Percentiles rank a stretch among this genome's conserved stretches.
These are phyloP conservation scores for Nicotiana otophora DNA, from an alignment of 257 asterid species.

Conservation along the genomic window DNA sequence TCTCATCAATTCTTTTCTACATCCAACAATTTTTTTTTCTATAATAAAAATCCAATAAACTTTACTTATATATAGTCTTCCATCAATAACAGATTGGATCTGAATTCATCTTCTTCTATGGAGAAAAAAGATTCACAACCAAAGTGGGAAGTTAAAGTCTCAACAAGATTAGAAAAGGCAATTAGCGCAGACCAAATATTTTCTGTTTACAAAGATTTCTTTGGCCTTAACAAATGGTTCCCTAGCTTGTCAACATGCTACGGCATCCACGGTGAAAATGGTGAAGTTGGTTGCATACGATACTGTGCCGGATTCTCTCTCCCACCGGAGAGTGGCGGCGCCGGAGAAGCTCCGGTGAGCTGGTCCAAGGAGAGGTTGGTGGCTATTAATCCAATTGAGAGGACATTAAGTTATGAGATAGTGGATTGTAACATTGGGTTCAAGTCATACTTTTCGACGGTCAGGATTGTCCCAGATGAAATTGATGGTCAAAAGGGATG, in stretches of 20 bases:
- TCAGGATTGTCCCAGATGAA: conserved; percentile 30
- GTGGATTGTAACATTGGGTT: conserved; percentile 64
- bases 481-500: conserved; percentile 24
- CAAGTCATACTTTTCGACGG: conserved; percentile 43
- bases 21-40: background rate
- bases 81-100: background rate
- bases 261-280: conserved; percentile 60
- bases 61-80: background rate
- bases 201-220: conserved; percentile 53
- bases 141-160: conserved; percentile 52
- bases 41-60: background rate
- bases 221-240: conserved; percentile 66
- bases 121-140: background rate
- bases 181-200: conserved; percentile 44
- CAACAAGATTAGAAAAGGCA: conserved; percentile 41
- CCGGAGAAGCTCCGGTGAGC: conserved; percentile 10
- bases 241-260: conserved; percentile 51
- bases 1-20: background rate
- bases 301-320: conserved; percentile 54
- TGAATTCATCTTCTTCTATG: conserved; percentile 1
- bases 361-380: conserved; percentile 54
- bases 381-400: conserved; percentile 25
- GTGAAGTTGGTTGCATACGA: conserved; percentile 62
- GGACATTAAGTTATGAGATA: conserved; percentile 46
- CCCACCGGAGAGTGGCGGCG: conserved; percentile 7